A percentile compares a stretch with the other conserved stretches of the same genome.
Conservation (phyloP, 768 basidiomycete genomes). For the Botryobasidium botryosum region DNA sequence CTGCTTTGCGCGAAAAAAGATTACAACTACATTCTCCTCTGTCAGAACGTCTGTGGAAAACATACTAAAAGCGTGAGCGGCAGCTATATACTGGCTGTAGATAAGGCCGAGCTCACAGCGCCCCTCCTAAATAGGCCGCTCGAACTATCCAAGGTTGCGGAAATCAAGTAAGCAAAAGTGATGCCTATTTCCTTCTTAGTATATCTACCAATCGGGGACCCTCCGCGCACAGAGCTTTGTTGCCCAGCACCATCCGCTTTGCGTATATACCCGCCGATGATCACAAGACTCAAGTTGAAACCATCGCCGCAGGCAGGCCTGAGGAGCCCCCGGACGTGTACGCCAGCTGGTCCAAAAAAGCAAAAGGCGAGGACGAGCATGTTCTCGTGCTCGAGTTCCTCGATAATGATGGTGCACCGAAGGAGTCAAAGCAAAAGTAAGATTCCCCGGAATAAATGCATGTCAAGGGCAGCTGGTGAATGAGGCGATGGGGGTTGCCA, state of each 20-base stretch:
- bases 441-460: conserved; percentile 9
- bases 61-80: conserved; percentile 54
- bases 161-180: conserved; percentile 47
- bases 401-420: conserved; percentile 21
- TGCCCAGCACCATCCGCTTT: conserved; percentile 67
- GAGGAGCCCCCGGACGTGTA: conserved; percentile 15
- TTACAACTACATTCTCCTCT: conserved; percentile 63
- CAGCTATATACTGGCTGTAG: not conserved
- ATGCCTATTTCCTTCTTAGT: not conserved
- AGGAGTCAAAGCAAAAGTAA: conserved; percentile 11
- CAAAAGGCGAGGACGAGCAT: conserved; percentile 24
- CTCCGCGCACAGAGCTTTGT: conserved; percentile 39
- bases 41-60: conserved; percentile 67
- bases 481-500: not conserved
- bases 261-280: conserved; percentile 57
- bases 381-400: conserved; percentile 36
- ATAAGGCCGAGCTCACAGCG: conserved; percentile 2
- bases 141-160: conserved; percentile 59
- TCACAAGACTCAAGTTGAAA: no score
- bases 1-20: conserved; percentile 59
- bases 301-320: conserved; percentile 27
- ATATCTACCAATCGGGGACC: not conserved
- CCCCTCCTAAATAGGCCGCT: conserved; percentile 37
- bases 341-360: conserved; percentile 5
- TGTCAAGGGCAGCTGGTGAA: not conserved